Base-by-base conservation (phyloP, 441 rosid genomes). In the Populus tomentosa region DNA sequence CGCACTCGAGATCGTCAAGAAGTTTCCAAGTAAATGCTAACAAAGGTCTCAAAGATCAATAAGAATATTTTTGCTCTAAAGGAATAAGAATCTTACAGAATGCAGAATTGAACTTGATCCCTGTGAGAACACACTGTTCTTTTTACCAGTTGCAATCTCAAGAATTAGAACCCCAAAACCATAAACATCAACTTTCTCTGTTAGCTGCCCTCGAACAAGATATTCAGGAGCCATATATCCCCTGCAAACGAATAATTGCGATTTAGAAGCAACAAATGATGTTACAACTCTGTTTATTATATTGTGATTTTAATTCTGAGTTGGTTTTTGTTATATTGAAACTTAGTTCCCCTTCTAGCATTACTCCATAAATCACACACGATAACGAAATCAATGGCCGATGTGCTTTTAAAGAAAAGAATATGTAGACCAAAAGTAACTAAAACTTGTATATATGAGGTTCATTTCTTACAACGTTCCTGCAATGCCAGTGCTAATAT, bases 151-250 rank as follows among this genome's bases (percentile, higher is more conserved):
- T 46, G 88, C 86, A 81, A 91, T 77, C 84, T 93, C 96, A 21
- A 91, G 82, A 63, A 87, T 81, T 61, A 93, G 75, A 65, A 93
- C 91, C 72, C 94, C 96, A 18, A 86, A 93, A 30, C 91, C 88
- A 73, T 91, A 89, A 21, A 93, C 93, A 73, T 93, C 96, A 62
- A 93, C 90, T 79, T 91, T 93, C 80, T 93, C 92, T 18, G 97
- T 89, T 26, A 90, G 75, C 68, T 93, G 92, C 10, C 97, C 96
- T 71, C 82, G 82, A 63, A 91, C 86, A 1, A 91, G 30, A 28
- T 28, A 28, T 28, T 28, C 30, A 26, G 26, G 26, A 26, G 26
- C 26, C 26, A 26, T 26, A 26, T 26, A 26, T 26, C 26, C 26
- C 26, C 94, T 89, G 79, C 46, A 80, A 56, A 69, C 56, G 18